Evolutionary conservation across 768 basidiomycete species (phyloP), one percentile per base, ranked within the genome.

Genomic region (Termitomyces sp.): DNA sequence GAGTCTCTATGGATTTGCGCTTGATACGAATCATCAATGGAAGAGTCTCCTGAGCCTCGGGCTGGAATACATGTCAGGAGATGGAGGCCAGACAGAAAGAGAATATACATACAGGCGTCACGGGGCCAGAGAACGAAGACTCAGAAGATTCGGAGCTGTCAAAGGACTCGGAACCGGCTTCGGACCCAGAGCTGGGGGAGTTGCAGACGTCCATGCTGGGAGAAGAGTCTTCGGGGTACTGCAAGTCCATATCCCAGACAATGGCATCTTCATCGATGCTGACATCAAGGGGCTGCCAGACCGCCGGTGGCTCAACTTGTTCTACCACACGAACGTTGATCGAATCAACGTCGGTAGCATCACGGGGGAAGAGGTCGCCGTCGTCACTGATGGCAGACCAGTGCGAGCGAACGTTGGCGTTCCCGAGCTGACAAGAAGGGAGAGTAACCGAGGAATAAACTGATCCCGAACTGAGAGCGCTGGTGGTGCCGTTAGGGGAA

Each of bases 1-100:
- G 65, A 31, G 66, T 47, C 40, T 71, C 69, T 27, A 59, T 57
- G 12, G 73, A 72, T 59, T 76, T 76, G 62, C 75, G 73, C 59
- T 77, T 77, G 55, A 71, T 66, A 31, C 71, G 67, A 49, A 69
- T 66, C 59, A 65, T 62, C 29, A 72, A 37, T 11, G 65, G 63
- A 12, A 59, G 52, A 19, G 57, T 29, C 32, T 62, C 59, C 17
- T 64, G 59, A 27, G 12, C 43, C n/a, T 27, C 27, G 7, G 57
- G 50, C 57, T 58, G 7, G 11, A 19, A 35, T 32, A 37, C 19
- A 52, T 17, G n/a, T 32, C 54, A n/a, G 46, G 52, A 55, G 31
- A 19, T 48, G n/a, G n/a, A 29, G 29, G 8, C 12, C n/a, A 17
- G 10, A 40, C 40, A 56, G 16, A 37, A 19, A 47, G 31, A 42